A percentile compares a stretch with the other conserved stretches of the same genome.
Evolutionary conservation across 2,329 filamentous ascomycete species (phyloP).

Genomic region (Penicillium sp.): DNA sequence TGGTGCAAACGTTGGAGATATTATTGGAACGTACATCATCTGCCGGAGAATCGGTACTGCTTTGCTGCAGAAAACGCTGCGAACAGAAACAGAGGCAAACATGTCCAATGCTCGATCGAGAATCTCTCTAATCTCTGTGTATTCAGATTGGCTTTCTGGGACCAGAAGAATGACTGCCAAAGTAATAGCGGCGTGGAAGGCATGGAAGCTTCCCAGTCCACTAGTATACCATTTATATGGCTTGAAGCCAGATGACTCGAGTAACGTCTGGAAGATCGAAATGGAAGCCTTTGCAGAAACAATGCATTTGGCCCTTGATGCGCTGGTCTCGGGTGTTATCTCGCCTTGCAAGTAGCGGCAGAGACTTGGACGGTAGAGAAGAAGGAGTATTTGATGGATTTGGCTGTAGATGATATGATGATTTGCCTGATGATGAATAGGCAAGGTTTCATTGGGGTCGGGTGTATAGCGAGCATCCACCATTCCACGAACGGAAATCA

Average conservation of each 20-base stretch:
- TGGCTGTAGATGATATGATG: conserved; percentile 45
- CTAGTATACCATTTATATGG: conserved; percentile 46
- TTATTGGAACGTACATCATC: conserved; percentile 32
- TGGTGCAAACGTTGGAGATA: neutral
- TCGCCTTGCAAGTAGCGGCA: conserved; percentile 36
- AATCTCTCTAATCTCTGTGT: conserved; percentile 30
- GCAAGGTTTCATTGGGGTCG: conserved; percentile 29
- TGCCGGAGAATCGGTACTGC: conserved; percentile 37
- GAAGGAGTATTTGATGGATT: conserved; percentile 40
- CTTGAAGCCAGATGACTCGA: conserved; percentile 33
- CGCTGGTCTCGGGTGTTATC: conserved; percentile 31
- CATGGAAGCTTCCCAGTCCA: conserved; percentile 43
- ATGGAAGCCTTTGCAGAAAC: conserved; percentile 37
- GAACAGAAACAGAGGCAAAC: conserved; percentile 35
- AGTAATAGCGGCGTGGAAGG: conserved; percentile 43
- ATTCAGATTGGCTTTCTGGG: conserved; percentile 31
- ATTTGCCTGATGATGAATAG: conserved; percentile 40
- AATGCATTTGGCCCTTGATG: conserved; percentile 35
- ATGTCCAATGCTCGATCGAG: conserved; percentile 33
- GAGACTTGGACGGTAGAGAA: conserved; percentile 40
- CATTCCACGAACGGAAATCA: conserved; percentile 32
- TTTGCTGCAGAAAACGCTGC: conserved; percentile 41
- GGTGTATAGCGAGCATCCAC: conserved; percentile 34
- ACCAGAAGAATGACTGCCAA: conserved; percentile 32
- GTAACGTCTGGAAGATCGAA: conserved; percentile 35